Base-by-base conservation (phyloP, 495 filamentous ascomycete genomes). In the Penicillium canariense region DNA sequence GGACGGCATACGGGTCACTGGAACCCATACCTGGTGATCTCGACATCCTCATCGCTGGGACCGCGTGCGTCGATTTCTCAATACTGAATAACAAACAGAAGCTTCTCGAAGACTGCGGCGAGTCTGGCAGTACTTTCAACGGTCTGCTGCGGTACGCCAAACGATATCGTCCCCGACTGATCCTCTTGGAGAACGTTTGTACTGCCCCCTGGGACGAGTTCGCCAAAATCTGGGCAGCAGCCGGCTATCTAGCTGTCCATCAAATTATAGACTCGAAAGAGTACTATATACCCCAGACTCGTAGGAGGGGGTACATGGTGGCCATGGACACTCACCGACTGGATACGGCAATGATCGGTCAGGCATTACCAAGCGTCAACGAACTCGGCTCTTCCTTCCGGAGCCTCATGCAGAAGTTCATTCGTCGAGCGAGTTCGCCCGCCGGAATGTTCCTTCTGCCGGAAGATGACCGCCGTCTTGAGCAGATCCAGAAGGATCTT, bases 261-360 rank as follows among this genome's bases (percentile, higher is more conserved):
- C 27, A 64, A 5, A 54, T 66, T 5, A 60, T 89, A 0, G 89
- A 96, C 59, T 86, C 84, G 2, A 94, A 93, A 63, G 61, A 88
- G 0, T 93, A 80, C 62, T 91, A 90, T 43, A 71, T 95, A 2
- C 90, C 90, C 0, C 90, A 96, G 32, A 96, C 90, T 5, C 75
- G 90, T 1, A 74, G 75, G 28, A 78, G 90, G 38, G 82, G 84
- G 5, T 96, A 94, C 61, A 79, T 93, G 66, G 67, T 90, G 26
- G 84, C 82, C 23, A 59, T 90, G 10, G 77, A 88, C 50, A 67
- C 61, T 7, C 10, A 56, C 0, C 52, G 62, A 0, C 70, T 79
- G 44, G 49, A 63, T 9, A 47, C 53, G 8, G 26, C 42, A 25
- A 15, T 52, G 49, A 1, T 47, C 52, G 6, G 28, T 63, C 14